Conservation (phyloP, 2,329 filamentous ascomycete species). For the Fusarium vanettenii region DNA sequence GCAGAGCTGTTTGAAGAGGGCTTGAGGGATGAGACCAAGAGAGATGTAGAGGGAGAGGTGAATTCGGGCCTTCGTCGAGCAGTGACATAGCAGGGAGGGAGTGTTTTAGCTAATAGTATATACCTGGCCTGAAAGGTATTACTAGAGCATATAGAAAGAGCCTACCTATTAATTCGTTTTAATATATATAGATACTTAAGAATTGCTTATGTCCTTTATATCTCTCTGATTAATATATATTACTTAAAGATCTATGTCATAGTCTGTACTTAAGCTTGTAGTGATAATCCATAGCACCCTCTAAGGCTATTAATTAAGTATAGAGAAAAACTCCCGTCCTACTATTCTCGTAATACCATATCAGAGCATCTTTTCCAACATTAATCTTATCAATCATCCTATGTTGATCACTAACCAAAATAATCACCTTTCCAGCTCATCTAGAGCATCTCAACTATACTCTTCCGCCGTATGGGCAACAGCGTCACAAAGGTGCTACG, state of each 20-base stretch:
- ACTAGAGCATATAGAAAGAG: not conserved
- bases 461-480: not conserved
- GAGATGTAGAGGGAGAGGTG: slow-evolving; percentile 33
- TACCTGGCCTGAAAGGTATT: not conserved
- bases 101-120: not conserved
- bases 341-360: not conserved
- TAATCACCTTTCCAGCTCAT: not conserved
- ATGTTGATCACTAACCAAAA: too few species aligned
- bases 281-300: not conserved
- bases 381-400: not conserved
- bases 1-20: slow-evolving; percentile 50
- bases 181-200: not conserved
- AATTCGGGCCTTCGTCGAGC: slow-evolving; percentile 20
- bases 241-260: not conserved
- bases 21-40: slow-evolving; percentile 42
- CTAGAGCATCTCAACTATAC: not conserved
- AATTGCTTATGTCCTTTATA: not conserved
- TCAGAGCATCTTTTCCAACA: not conserved
- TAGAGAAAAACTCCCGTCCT: not conserved
- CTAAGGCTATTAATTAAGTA: not conserved
- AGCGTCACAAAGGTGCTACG: not conserved
- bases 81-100: not conserved
- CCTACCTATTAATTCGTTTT: not conserved
- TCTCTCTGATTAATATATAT: not conserved
- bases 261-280: too few species aligned